Percentiles rank a stretch among this genome's conserved stretches.
Evolutionary conservation across 257 asterid species (phyloP).

Genomic region (Buddleja alternifolia): DNA sequence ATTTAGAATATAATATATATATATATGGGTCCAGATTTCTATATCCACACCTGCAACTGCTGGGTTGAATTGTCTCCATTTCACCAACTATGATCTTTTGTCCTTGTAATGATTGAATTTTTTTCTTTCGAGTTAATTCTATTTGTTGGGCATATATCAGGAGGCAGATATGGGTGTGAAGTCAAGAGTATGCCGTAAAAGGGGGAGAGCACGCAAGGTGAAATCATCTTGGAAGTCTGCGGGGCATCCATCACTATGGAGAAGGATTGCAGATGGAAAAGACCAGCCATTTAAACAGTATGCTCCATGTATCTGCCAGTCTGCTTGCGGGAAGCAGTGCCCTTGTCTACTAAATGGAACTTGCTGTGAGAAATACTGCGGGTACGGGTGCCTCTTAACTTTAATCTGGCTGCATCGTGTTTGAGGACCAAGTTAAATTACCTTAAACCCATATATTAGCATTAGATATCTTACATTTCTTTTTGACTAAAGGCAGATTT

Average conservation of each 20-base stretch:
- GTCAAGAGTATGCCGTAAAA: conserved; percentile 83
- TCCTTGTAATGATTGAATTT: no score
- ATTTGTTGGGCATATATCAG: conserved; percentile 47
- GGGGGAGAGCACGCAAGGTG: conserved; percentile 88
- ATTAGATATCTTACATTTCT: conserved; percentile 16
- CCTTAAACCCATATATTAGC: background rate
- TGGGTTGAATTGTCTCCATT: no score
- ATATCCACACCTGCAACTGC: no score
- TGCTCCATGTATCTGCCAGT: conserved; percentile 76
- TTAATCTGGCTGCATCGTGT: background rate
- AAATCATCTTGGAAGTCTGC: conserved; percentile 95
- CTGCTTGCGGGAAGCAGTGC: conserved; percentile 88
- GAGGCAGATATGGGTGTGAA: conserved; percentile 61
- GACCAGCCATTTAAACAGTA: conserved; percentile 72
- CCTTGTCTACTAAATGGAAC: conserved; percentile 81
- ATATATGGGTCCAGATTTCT: no score
- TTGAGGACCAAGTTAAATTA: background rate
- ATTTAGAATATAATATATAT: no score
- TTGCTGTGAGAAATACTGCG: conserved; percentile 88
- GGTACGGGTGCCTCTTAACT: conserved; percentile 58
- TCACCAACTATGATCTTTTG: no score
- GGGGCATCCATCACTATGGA: conserved; percentile 97
- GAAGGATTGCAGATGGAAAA: conserved; percentile 89
- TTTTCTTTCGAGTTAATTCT: no score
- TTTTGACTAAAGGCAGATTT: conserved; percentile 6